These are phyloP conservation scores for Ceratocystis destructans DNA, from an alignment of 2,329 filamentous ascomycete species.

Conservation along the genomic window DNA sequence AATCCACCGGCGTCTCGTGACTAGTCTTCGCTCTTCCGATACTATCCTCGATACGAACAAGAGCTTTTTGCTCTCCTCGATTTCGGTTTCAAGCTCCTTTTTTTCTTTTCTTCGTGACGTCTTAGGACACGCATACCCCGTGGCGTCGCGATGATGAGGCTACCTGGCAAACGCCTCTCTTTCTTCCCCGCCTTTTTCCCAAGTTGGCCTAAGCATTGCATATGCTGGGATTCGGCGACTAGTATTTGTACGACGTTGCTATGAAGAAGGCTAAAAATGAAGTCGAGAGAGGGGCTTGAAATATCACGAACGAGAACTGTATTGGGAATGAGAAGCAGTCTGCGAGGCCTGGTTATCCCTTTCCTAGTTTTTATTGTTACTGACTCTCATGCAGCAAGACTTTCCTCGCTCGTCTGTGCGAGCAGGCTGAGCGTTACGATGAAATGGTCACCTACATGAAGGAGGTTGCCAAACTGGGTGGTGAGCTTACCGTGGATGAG, in stretches of 20 bases:
- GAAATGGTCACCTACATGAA: conserved; percentile 99
- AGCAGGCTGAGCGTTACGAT: conserved; percentile 99
- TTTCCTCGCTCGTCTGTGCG: conserved; percentile 98
- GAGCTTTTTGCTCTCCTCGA: conserved; percentile 2
- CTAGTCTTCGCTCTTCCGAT: background rate
- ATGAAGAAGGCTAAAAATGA: background rate
- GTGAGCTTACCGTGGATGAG: conserved; percentile 86
- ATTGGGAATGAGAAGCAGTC: background rate
- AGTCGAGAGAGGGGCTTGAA: background rate
- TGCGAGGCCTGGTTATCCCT: background rate
- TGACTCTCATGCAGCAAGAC: conserved; percentile 63
- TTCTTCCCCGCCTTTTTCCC: conserved; percentile 13
- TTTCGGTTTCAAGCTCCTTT: background rate
- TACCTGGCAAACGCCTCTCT: conserved; percentile 10
- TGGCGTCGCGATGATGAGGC: conserved; percentile 12
- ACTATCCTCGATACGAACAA: conserved; percentile 5
- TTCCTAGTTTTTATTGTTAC: background rate
- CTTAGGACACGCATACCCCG: background rate
- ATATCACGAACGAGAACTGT: background rate
- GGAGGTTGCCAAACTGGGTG: conserved; percentile 84
- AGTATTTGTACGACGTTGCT: background rate
- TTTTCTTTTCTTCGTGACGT: background rate
- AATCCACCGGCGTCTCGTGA: background rate
- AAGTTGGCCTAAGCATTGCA: background rate
- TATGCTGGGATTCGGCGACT: background rate